phyloP scores from a whole-genome alignment of 164 flowering plant genomes.

The Annona cherimola region DNA sequence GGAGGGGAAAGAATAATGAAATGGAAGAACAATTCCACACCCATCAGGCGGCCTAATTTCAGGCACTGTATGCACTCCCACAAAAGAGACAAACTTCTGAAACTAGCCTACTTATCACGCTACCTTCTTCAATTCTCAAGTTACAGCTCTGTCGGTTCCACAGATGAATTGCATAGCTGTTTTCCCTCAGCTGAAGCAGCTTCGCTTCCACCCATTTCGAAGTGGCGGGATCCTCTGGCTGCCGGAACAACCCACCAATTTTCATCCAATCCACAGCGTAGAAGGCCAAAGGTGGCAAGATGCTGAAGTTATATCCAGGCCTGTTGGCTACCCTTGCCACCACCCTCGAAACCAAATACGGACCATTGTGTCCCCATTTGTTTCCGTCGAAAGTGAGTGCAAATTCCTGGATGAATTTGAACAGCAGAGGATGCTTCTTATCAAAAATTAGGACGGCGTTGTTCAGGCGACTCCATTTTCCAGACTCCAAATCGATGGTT shows the following conservation, averaged over 20 bases:
- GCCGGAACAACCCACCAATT: conserved; percentile 37
- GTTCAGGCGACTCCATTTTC: conserved; percentile 67
- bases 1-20: conserved; percentile 3
- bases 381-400: conserved; percentile 63
- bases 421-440: conserved; percentile 57
- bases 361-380: conserved; percentile 91
- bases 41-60: not conserved
- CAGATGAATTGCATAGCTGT: conserved; percentile 61
- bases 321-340: conserved; percentile 23
- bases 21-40: not conserved
- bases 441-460: conserved; percentile 82
- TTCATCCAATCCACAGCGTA: conserved; percentile 71
- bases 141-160: conserved; percentile 73
- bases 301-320: conserved; percentile 34
- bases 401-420: conserved; percentile 68
- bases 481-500: conserved; percentile 15
- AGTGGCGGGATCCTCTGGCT: conserved; percentile 22
- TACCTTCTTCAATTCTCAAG: conserved; percentile 60
- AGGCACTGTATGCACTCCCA: conserved; percentile 16
- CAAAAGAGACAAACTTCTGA: conserved; percentile 52
- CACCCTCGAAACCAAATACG: conserved; percentile 78
- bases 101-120: conserved; percentile 48
- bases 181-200: conserved; percentile 36
- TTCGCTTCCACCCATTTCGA: conserved; percentile 51
- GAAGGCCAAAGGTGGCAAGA: conserved; percentile 67